Evolutionary conservation across 1,284 basidiomycete genomes (phyloP).

Genomic region (Trichosporon coremiiforme): DNA sequence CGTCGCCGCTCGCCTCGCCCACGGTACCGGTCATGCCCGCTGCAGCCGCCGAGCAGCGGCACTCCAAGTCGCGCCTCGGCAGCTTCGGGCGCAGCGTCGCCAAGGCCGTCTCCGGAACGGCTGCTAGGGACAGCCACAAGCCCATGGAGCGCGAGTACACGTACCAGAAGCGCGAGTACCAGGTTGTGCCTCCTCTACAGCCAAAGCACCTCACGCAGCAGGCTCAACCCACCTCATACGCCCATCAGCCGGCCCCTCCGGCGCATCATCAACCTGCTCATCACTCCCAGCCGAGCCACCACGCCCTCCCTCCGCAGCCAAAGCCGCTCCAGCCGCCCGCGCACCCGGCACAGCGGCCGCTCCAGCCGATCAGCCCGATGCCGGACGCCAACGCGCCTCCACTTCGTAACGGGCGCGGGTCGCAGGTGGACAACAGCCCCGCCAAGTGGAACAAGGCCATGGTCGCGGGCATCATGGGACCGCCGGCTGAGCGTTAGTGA

Average conservation of each 20-base stretch:
- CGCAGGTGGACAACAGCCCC: slow-evolving; percentile 38
- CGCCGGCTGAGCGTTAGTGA: slow-evolving; percentile 39
- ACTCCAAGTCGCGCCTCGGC: slow-evolving; percentile 35
- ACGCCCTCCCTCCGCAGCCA: neutral
- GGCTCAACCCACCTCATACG: neutral
- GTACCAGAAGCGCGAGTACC: slow-evolving; percentile 16
- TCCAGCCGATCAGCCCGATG: neutral
- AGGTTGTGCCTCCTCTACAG: slow-evolving; percentile 7
- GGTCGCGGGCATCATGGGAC: slow-evolving; percentile 53
- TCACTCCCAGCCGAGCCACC: neutral
- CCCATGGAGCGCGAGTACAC: neutral
- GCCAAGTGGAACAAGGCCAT: slow-evolving; percentile 50
- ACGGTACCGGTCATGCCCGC: neutral
- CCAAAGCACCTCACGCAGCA: neutral
- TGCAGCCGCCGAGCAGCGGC: neutral
- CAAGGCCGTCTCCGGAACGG: slow-evolving; percentile 21
- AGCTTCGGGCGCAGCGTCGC: slow-evolving; percentile 39
- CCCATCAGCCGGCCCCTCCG: neutral
- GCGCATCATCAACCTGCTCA: neutral
- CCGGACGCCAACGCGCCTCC: slow-evolving; percentile 11
- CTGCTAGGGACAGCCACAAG: slow-evolving; percentile 28
- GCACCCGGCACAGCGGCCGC: neutral
- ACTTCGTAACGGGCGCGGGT: neutral
- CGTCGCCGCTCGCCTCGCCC: slow-evolving; percentile 7
- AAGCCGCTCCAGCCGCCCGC: neutral